A percentile compares a stretch with the other conserved stretches of the same genome.
These are phyloP conservation scores for Diaporthe ampelina DNA, from an alignment of 2,329 filamentous ascomycete genomes.

Conservation along the genomic window DNA sequence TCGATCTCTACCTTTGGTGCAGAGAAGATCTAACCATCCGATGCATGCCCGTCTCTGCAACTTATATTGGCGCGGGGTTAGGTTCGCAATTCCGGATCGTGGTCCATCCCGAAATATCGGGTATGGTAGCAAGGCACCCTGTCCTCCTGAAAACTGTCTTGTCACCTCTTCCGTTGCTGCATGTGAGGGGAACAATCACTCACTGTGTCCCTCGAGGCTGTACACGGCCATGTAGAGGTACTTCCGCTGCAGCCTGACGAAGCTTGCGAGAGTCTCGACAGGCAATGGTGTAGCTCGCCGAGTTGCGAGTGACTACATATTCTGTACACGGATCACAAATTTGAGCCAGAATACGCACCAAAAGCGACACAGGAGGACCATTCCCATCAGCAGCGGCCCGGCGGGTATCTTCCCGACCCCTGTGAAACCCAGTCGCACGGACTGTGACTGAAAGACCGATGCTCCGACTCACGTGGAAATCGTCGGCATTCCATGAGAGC, in stretches of 20 bases:
- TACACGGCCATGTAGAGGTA: background rate
- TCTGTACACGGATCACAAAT: background rate
- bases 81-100: background rate
- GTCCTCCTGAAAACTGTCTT: background rate
- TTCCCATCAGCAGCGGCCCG: background rate
- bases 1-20: background rate
- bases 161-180: background rate
- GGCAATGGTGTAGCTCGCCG: background rate
- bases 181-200: background rate
- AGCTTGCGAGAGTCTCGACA: background rate
- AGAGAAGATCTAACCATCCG: background rate
- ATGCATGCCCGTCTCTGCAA: background rate
- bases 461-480: background rate
- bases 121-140: background rate
- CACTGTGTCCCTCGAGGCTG: background rate
- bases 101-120: too few relatives aligned
- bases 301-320: background rate
- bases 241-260: background rate
- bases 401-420: constrained; percentile 2
- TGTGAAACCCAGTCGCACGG: background rate
- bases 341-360: background rate
- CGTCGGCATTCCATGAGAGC: background rate
- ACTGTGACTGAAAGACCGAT: background rate
- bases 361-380: background rate
- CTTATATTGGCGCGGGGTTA: background rate